Conservation (phyloP, 2,329 filamentous ascomycete species). For the Teratosphaeria epicoccoides region DNA sequence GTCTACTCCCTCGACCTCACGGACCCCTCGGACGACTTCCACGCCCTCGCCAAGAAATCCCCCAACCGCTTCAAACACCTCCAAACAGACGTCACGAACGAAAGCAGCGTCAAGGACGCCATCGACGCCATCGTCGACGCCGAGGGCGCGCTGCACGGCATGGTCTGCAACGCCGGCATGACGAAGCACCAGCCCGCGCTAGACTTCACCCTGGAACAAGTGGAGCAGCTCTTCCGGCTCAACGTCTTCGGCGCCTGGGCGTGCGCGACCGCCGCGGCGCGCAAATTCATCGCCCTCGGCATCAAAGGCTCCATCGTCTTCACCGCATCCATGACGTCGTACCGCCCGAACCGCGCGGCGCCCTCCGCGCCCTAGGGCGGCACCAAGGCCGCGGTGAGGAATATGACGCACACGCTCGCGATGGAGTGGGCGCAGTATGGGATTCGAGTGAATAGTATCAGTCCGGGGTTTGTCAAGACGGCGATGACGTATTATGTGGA, state of each 20-base stretch:
- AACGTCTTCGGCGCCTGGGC: conserved; percentile 12
- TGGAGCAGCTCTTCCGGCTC: conserved; percentile 21
- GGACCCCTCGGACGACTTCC: conserved; percentile 22
- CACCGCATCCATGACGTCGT: conserved; percentile 8
- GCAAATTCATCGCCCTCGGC: conserved; percentile 7
- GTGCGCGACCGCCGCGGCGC: conserved; percentile 5
- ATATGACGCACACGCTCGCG: conserved; percentile 30
- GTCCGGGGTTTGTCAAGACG: conserved; percentile 24
- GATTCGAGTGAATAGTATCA: conserved; percentile 26
- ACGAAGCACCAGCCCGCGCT: conserved; percentile 24
- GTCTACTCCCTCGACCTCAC: conserved; percentile 23
- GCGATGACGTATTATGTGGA: conserved; percentile 42
- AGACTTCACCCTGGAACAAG: conserved; percentile 21
- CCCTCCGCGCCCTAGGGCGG: conserved; percentile 31
- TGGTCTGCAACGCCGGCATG: conserved; percentile 22
- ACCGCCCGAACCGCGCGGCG: conserved; percentile 16
- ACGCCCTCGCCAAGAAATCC: conserved; percentile 17
- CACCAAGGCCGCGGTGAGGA: conserved; percentile 33
- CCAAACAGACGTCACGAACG: conserved; percentile 22
- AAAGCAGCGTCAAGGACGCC: conserved; percentile 17
- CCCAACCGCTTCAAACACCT: conserved; percentile 20
- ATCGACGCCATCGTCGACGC: conserved; percentile 18
- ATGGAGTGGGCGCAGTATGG: conserved; percentile 26
- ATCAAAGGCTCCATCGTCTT: conserved; percentile 8
- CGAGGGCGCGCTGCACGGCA: conserved; percentile 19